Base-by-base conservation (phyloP, 805 yeast species). In the Myxozyma monticola region DNA sequence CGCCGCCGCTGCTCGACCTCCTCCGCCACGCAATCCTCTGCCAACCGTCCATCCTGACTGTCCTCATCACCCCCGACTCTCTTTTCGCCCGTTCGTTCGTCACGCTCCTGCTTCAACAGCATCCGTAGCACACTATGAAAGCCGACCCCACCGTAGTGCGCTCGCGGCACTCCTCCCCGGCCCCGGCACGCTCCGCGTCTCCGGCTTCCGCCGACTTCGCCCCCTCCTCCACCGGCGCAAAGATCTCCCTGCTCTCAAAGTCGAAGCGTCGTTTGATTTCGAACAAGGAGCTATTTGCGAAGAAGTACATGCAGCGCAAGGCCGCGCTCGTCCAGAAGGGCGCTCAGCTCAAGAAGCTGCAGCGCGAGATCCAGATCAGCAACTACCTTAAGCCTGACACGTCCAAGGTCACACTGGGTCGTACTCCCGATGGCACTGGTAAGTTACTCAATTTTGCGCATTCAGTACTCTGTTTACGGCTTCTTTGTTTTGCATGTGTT, bases 381-480 rank as follows among this genome's bases (percentile, higher is more conserved):
- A 37, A 49, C 26, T 53, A 53, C 30, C 49, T 53, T 34, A 43
- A 53, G 42, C 49, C 46, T 9, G 49, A 49, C 28, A 45, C 55
- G 10, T 37, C 48, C n/a, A 53, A 48, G 35, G 57, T 51, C 33
- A 48, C 54, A 15, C 53, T 48, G 21, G 70, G 70, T 5, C 56
- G 57, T 18, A 61, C 68, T 28, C 67, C 70, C 18, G 65, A 63
- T 26, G 70, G 70, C 9, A 57, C 60, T 25, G 61, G 59, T 54
- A 51, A 18, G 61, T 45, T 30, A 7, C 42, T 30, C 25, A 14
- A 26, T 37, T 38, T 15, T 28, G 30, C n/a, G n/a, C n/a, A n/a
- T n/a, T n/a, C n/a, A n/a, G n/a, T 28, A 28, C 14, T 28, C 14
- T 28, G 31, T 10, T 28, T 28, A 10, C 31, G 9, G 31, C 9